These are phyloP conservation scores for Blepharisma undulans DNA, from an alignment of 169 alveolate species.

Conservation along the genomic window DNA sequence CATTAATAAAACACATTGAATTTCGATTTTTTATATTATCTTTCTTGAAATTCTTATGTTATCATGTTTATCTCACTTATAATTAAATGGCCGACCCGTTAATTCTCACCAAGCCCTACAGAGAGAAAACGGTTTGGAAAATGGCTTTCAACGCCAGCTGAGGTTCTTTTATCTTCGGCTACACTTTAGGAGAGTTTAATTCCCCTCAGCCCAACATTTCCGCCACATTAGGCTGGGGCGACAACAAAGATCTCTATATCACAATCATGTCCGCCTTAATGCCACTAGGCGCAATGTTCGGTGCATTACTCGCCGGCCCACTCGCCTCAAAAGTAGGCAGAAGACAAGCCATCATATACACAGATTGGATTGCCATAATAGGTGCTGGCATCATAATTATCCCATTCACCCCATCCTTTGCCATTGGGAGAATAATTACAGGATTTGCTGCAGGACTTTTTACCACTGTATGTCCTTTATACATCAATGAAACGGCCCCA, in stretches of 20 bases:
- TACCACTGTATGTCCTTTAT: neutral
- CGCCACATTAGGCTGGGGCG: neutral
- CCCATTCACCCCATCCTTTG: slow-evolving; percentile 12
- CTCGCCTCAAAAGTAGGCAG: neutral
- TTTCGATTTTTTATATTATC: no score
- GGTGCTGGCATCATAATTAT: neutral
- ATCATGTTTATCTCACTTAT: neutral
- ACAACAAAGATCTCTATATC: neutral
- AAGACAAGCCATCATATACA: neutral
- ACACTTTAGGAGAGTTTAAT: slow-evolving; percentile 12
- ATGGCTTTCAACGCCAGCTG: neutral
- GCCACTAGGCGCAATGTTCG: slow-evolving; percentile 24
- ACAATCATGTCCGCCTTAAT: neutral
- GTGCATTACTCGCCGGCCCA: neutral
- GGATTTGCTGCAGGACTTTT: slow-evolving; percentile 24
- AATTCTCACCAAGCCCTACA: neutral
- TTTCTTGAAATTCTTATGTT: neutral
- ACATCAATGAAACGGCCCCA: slow-evolving; percentile 16
- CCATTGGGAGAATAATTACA: slow-evolving; percentile 33
- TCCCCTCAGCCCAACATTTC: neutral
- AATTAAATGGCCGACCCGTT: neutral
- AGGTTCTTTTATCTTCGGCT: slow-evolving; percentile 14
- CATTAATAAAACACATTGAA: no score
- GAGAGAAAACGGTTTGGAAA: neutral
- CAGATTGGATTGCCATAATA: neutral